Evolutionary conservation across 164 flowering plant species (phyloP), one percentile per base, ranked within the genome.

Genomic region (Taxillus chinensis): DNA sequence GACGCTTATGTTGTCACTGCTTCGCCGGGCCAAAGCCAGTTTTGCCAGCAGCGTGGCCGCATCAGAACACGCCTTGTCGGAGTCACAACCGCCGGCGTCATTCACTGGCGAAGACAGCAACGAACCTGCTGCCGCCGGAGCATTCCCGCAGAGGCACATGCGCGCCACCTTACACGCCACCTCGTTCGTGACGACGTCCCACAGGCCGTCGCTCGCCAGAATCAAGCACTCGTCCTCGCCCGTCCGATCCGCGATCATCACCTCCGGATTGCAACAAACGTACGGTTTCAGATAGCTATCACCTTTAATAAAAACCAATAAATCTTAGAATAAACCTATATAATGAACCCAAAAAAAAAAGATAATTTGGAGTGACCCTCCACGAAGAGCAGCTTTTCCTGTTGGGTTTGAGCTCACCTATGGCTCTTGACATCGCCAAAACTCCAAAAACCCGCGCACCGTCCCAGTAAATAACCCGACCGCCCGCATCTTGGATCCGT

Each of bases 401-500:
- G 27, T 2, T 27, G 52, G 5, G 2, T n/a, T 49, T 11, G 3
- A 43, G 3, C 52, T 66, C 55, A 78, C 92, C 96, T 8, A 89
- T 86, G 17, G 96, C 96, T 59, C 96, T 77, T 4, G 97, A 90
- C 95, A 86, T 90, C 41, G 97, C 97, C 4, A 90, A 73, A 4
- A 87, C 86, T 11, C 95, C 97, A 27, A 84, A 80, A 1, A 90
- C 97, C 7, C 97, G 73, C 2, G 95, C 74, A 0, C 85, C 90
- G n/a, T 86, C 90, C 95, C 95, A 86, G 74, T 75, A 84, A 4
- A 90, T 90, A 1, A 90, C 92, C 2, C 87, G 78, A 2, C 97
- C 97, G 3, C 97, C 97, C 0, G 89, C 87, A 5, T 55, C 77
- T 64, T 90, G 69, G 64, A 90, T 87, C 67, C 97, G 79, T 17